phyloP scores from a whole-genome alignment of 768 basidiomycete species.

The Tylopilus plumbeoviolaceoides region DNA sequence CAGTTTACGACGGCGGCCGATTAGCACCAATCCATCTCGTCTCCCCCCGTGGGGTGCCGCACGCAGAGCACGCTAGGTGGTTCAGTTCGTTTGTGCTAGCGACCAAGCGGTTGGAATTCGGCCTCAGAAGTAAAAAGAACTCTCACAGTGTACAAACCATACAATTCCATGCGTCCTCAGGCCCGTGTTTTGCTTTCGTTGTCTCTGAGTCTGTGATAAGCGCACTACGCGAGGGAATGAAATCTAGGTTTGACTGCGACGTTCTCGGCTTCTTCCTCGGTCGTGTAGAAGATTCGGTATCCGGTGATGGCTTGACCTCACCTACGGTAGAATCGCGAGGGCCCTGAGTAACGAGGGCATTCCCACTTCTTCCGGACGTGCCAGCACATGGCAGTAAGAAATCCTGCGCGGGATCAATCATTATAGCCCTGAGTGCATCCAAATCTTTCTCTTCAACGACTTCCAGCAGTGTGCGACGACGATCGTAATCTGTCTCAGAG shows the following conservation, averaged over 20 bases:
- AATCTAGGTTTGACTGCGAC: conserved; percentile 16
- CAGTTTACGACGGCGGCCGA: not conserved
- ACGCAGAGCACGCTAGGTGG: conserved; percentile 61
- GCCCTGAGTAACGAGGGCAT: not conserved
- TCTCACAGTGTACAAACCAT: conserved; percentile 62
- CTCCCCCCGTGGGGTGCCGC: conserved; percentile 51
- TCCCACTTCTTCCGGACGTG: conserved; percentile 2
- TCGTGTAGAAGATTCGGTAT: not conserved
- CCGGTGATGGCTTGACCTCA: not conserved
- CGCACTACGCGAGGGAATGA: not conserved
- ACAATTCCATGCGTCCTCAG: conserved; percentile 49
- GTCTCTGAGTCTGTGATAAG: not conserved
- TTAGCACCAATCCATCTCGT: conserved; percentile 13
- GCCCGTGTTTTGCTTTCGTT: conserved; percentile 37
- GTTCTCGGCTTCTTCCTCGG: conserved; percentile 19
- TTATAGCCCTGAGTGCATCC: conserved; percentile 38
- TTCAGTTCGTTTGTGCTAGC: conserved; percentile 47
- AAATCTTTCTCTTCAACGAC: conserved; percentile 43
- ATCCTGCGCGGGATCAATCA: conserved; percentile 46
- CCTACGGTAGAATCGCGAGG: not conserved
- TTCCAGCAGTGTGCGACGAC: conserved; percentile 49
- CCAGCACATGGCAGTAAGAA: conserved; percentile 40
- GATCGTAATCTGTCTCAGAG: conserved; percentile 41
- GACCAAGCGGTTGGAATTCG: conserved; percentile 4
- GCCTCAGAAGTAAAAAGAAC: not conserved